Conservation (phyloP, 1,284 basidiomycete genomes). For the Naganishia cerealis region DNA sequence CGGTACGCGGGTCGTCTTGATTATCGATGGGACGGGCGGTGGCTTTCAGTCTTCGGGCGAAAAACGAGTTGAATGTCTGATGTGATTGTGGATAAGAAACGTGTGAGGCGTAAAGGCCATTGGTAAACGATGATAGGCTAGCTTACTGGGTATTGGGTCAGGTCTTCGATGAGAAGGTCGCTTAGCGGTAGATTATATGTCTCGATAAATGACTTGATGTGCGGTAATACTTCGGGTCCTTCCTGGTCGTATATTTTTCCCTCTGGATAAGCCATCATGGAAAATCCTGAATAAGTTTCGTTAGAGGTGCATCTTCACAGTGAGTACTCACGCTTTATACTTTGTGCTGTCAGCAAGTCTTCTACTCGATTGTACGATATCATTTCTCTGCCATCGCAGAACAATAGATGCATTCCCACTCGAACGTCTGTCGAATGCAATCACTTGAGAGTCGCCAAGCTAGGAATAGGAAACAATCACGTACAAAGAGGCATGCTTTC, state of each 20-base stretch:
- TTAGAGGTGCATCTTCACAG: not conserved
- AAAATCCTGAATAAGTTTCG: not conserved
- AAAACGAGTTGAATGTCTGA: constrained; percentile 77
- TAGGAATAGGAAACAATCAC: not conserved
- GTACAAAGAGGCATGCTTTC: constrained; percentile 79
- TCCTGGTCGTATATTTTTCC: constrained; percentile 54
- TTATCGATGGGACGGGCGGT: constrained; percentile 68
- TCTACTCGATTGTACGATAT: constrained; percentile 54
- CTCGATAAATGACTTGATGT: constrained; percentile 71
- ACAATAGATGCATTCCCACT: constrained; percentile 75
- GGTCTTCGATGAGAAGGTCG: constrained; percentile 68
- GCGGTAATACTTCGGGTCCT: constrained; percentile 54
- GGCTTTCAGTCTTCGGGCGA: constrained; percentile 67
- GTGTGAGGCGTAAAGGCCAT: not conserved
- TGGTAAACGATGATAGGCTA: not conserved
- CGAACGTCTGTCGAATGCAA: constrained; percentile 41
- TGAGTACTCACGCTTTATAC: constrained; percentile 60
- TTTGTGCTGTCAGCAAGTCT: constrained; percentile 65
- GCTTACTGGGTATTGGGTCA: constrained; percentile 60
- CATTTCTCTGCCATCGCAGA: constrained; percentile 55
- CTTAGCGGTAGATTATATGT: constrained; percentile 66
- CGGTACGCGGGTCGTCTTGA: constrained; percentile 59
- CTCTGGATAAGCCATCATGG: constrained; percentile 38
- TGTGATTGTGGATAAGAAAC: constrained; percentile 28
- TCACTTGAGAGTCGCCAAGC: not conserved